Base-by-base conservation (phyloP, 345 rosid species). In the Pistacia atlantica region DNA sequence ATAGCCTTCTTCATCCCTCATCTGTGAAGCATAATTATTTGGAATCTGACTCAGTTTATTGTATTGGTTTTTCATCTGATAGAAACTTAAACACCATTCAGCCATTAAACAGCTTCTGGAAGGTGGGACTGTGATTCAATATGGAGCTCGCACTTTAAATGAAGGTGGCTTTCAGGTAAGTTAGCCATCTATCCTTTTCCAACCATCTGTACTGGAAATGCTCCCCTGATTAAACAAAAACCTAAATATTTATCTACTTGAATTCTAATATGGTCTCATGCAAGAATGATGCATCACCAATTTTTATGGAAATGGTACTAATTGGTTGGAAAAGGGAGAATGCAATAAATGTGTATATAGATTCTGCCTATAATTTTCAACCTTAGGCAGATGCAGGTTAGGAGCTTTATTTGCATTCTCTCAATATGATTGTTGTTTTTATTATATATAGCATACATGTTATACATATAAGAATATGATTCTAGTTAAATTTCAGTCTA, bases 101-200 rank as follows among this genome's bases (percentile, higher is more conserved):
- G 88, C 91, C 75, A 93, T 95, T 81, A 90, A 86, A 85, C 67
- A 87, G 11, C 78, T 90, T 80, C 82, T 95, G 80, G 96, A 95
- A 85, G 99, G 98, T 75, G 99, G 98, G 56, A 89, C 84, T 61
- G 96, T 92, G 66, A 84, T 95, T 78, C 98, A 95, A 67, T 93
- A 93, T 69, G 99, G 99, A 70, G 99, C 99, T 80, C 97, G 99
- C 69, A 90, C 98, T 61, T 83, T 95, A 80, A 95, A 95, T 62
- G 99, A 95, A 89, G 98, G 99, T 78, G 99, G 99, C 77, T 84
- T 95, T 79, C 99, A 95, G 96, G 99, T 93, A 88, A 80, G 90
- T 80, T 64, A 22, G 63, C 25, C 72, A 45, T 55, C 60, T 56
- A 54, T 57, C 37, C 3, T 46, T 14, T 65, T 58, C 54, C 22